Conservation (phyloP, 257 asterid species). For the Marsdenia floribunda region DNA sequence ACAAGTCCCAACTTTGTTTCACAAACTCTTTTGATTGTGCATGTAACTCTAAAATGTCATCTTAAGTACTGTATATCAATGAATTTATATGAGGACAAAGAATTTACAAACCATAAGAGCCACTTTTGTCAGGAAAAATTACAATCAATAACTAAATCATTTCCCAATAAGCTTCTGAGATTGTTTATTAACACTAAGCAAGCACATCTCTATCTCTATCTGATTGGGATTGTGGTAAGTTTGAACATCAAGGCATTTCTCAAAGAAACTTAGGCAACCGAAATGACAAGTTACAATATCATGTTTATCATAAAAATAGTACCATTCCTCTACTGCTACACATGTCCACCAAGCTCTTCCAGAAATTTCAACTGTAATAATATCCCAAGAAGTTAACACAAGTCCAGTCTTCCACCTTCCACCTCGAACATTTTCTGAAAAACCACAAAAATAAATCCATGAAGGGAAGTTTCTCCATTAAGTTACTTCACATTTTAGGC, state of each 20-base stretch:
- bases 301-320: conserved; percentile 5
- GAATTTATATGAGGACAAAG: background rate
- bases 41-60: conserved; percentile 23
- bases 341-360: conserved; percentile 41
- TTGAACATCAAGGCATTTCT: background rate
- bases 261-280: too few species aligned
- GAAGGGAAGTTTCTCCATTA: too few species aligned
- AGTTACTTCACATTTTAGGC: too few species aligned
- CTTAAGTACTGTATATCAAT: conserved; percentile 3
- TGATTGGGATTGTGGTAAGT: conserved; percentile 12
- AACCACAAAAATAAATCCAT: background rate
- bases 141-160: conserved; percentile 55
- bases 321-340: conserved; percentile 79
- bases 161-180: conserved; percentile 6
- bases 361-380: conserved; percentile 24
- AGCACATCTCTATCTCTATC: conserved; percentile 38
- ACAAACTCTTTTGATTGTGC: conserved; percentile 61
- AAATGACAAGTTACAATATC: too few species aligned
- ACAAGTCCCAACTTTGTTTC: conserved; percentile 85
- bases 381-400: conserved; percentile 46
- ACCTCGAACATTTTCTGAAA: conserved; percentile 67
- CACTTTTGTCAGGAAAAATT: conserved; percentile 54
- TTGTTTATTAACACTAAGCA: conserved; percentile 28
- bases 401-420: conserved; percentile 49
- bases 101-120: conserved; percentile 53